A percentile compares a stretch with the other conserved stretches of the same genome.
Evolutionary conservation across 1,284 basidiomycete species (phyloP).

Genomic region (Ganoderma boninense): DNA sequence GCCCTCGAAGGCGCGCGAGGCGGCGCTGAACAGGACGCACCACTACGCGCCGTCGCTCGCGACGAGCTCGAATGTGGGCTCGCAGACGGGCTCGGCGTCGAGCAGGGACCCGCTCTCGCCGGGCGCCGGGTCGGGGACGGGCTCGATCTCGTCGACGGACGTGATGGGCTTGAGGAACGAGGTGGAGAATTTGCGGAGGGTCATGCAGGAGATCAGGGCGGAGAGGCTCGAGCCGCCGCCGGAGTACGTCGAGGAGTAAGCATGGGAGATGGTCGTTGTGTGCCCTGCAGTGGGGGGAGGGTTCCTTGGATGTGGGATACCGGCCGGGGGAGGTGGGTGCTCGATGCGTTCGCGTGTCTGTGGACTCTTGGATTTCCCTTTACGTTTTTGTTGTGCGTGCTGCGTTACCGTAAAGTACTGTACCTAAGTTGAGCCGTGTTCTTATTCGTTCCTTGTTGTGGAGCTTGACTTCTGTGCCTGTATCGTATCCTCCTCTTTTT

Average conservation of each 20-base stretch:
- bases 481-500: background rate
- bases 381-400: background rate
- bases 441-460: background rate
- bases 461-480: background rate
- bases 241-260: slow-evolving; percentile 22
- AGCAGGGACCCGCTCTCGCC: slow-evolving; percentile 35
- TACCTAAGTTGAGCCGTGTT: background rate
- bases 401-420: background rate
- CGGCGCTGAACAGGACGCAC: slow-evolving; percentile 14
- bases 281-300: background rate
- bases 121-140: background rate
- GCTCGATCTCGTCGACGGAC: slow-evolving; percentile 33
- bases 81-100: slow-evolving; percentile 21
- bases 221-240: slow-evolving; percentile 38
- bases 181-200: slow-evolving; percentile 38
- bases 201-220: slow-evolving; percentile 37
- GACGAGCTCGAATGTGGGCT: slow-evolving; percentile 13
- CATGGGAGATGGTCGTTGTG: background rate
- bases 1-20: slow-evolving; percentile 32
- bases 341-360: background rate
- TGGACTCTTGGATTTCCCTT: background rate
- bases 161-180: slow-evolving; percentile 36
- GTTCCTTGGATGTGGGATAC: background rate
- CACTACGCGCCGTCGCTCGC: slow-evolving; percentile 18
- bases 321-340: background rate